Base-by-base conservation (phyloP, 345 rosid genomes). In the Gossypium australe region DNA sequence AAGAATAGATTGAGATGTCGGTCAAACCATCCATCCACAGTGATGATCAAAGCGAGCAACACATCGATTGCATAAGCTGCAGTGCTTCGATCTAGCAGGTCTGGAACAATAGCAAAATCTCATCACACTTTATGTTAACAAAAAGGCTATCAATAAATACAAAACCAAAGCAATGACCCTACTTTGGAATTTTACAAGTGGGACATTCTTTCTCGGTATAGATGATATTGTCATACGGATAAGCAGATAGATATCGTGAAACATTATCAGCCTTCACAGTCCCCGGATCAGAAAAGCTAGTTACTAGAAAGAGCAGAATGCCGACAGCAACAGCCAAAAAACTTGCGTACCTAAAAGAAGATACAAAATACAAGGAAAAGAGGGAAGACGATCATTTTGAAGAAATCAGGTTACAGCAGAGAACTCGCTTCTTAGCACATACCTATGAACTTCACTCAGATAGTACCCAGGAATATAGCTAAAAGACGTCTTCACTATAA, bases 381-480 rank as follows among this genome's bases (percentile, higher is more conserved):
- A 24, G 34, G 8, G 38, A 12, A 25, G 64, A 58, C 12, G 5
- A 11, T 12, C 64, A 59, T 16, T 59, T 24, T 12, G 11, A 59
- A 13, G 64, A 14, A 59, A 59, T 59, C 64, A 4, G 64, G 41
- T 59, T 59, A 25, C 41, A 11, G 41, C n/a, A 60, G 11, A 48
- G 57, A 69, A 63, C 57, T 45, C 20, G 49, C 53, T 75, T 51
- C 70, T 80, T 24, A 47, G 22, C 47, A 55, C 62, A 18, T 83
- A 90, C 99, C 86, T 91, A 86, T 93, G 99, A 78, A 82, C 72
- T 82, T 76, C 91, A 79, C 98, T 87, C 73, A 93, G 67, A 80
- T 94, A 94, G 78, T 91, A 90, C 59, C 98, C 98, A 72, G 98
- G 97, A 64, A 95, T 86, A 76, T 92, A 95, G 80, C 70, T 73